A percentile compares a stretch with the other conserved stretches of the same genome.
These are phyloP conservation scores for Cyclotella choctawhatcheeana DNA, from an alignment of 108 stramenopile genomes.

Conservation along the genomic window DNA sequence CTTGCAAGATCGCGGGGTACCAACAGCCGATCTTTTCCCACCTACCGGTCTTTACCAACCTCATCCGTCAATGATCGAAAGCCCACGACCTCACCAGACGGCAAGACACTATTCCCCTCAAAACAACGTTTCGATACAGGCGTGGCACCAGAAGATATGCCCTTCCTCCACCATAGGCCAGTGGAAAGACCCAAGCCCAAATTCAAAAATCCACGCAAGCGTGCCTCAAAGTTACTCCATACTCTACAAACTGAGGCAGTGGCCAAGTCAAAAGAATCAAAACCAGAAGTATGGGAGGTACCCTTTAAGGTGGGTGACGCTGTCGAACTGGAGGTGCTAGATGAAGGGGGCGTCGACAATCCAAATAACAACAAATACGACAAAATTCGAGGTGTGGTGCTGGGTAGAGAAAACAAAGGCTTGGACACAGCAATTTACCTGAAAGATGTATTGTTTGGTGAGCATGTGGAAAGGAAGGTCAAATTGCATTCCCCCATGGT, in stretches of 20 bases:
- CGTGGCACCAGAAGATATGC: conserved; percentile 40
- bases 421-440: conserved; percentile 68
- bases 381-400: conserved; percentile 77
- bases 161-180: conserved; percentile 33
- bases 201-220: conserved; percentile 80
- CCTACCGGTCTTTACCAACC: conserved; percentile 23
- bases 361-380: conserved; percentile 65
- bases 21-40: conserved; percentile 29
- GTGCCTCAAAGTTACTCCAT: conserved; percentile 75
- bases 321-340: conserved; percentile 71
- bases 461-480: conserved; percentile 78
- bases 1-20: conserved; percentile 32
- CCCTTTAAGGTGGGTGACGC: conserved; percentile 80
- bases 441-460: conserved; percentile 81
- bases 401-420: conserved; percentile 72
- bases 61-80: conserved; percentile 13
- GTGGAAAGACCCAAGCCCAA: conserved; percentile 57
- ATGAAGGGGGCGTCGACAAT: conserved; percentile 65
- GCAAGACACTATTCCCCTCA: conserved; percentile 43
- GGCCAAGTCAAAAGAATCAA: conserved; percentile 48
- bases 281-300: conserved; percentile 64
- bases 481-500: conserved; percentile 81
- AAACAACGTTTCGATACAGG: conserved; percentile 50
- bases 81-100: conserved; percentile 28
- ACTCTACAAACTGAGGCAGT: conserved; percentile 67